Evolutionary conservation across 1,284 basidiomycete species (phyloP).

Genomic region (Cryptococcus neoformans): DNA sequence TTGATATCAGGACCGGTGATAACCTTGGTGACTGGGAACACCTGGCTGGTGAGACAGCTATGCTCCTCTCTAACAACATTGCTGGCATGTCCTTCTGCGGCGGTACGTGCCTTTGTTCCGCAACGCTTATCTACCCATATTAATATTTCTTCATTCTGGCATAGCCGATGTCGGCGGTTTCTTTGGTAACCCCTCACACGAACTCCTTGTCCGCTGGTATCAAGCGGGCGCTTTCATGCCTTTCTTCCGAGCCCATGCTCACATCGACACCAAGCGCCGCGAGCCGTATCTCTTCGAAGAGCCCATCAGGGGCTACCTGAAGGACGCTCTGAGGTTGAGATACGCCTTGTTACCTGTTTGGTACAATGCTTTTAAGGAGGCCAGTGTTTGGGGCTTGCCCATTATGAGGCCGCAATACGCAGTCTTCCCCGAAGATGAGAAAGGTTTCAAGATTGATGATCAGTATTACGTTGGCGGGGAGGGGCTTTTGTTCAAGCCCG

Average conservation of each 20-base stretch:
- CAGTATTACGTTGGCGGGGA: slow-evolving; percentile 90
- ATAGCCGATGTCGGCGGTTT: slow-evolving; percentile 95
- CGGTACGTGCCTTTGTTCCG: slow-evolving; percentile 56
- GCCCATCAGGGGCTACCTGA: slow-evolving; percentile 77
- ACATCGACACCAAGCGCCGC: slow-evolving; percentile 95
- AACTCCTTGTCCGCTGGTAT: slow-evolving; percentile 97
- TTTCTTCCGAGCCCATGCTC: slow-evolving; percentile 98
- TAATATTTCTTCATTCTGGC: neutral
- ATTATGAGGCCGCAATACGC: slow-evolving; percentile 89
- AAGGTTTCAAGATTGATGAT: slow-evolving; percentile 85
- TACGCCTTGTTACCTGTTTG: slow-evolving; percentile 89
- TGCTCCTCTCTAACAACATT: slow-evolving; percentile 86
- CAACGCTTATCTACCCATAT: neutral
- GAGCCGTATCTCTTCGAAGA: slow-evolving; percentile 93
- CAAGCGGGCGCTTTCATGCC: slow-evolving; percentile 92
- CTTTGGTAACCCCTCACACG: slow-evolving; percentile 92
- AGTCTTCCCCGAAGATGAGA: slow-evolving; percentile 80
- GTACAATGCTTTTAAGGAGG: slow-evolving; percentile 95
- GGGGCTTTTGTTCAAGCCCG: slow-evolving; percentile 88
- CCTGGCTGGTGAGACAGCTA: slow-evolving; percentile 88
- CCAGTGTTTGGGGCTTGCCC: slow-evolving; percentile 72
- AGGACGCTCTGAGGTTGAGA: slow-evolving; percentile 74
- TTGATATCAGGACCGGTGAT: slow-evolving; percentile 68
- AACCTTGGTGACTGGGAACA: slow-evolving; percentile 97
- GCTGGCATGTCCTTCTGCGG: slow-evolving; percentile 94